Base-by-base conservation (phyloP, 805 yeast species). In the Schwanniomyces polymorphus region DNA sequence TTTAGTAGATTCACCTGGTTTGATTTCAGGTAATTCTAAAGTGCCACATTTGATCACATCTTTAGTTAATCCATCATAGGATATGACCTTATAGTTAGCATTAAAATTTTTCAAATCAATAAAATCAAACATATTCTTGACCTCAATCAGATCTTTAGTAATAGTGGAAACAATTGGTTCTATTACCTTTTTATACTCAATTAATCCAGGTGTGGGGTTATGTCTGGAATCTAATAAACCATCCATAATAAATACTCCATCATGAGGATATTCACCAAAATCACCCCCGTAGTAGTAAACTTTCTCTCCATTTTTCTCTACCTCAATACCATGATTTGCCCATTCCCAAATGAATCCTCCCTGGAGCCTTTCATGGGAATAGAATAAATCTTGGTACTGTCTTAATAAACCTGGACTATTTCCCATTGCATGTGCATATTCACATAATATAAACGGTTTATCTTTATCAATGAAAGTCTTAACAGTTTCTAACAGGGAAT, bases 261-360 rank as follows among this genome's bases (percentile, higher is more conserved):
- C 72, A 49, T 68, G 57, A 7, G 67, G 61, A 38, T 52, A 49
- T 38, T 68, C 74, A 14, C 62, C 67, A 42, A 67, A 68, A 42
- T 68, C 73, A 17, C 74, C 74, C 6, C 74, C 72, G 43, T 64
- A 65, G 16, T 56, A 65, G 41, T 58, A 64, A 9, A 44, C 45
- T 4, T 11, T 31, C 29, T 40, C 25, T 4, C 49, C 54, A 44
- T 48, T 37, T 9, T 16, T 17, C 14, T 48, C 53, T 26, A 56
- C 50, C 23, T 49, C 50, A 9, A 68, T 39, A 5, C 74, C 74
- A 50, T 68, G 74, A 47, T 67, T 67, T 10, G 65, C 65, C 74
- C 74, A 68, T 49, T 68, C 74, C 74, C 74, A 68, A 7, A 68
- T 55, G 49, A 65, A 68, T 8, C 74, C 74, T 17, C 74, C 74